Evolutionary conservation across 257 asterid genomes (phyloP), one percentile per base, ranked within the genome.

Genomic region (Solanum pinnatisectum): DNA sequence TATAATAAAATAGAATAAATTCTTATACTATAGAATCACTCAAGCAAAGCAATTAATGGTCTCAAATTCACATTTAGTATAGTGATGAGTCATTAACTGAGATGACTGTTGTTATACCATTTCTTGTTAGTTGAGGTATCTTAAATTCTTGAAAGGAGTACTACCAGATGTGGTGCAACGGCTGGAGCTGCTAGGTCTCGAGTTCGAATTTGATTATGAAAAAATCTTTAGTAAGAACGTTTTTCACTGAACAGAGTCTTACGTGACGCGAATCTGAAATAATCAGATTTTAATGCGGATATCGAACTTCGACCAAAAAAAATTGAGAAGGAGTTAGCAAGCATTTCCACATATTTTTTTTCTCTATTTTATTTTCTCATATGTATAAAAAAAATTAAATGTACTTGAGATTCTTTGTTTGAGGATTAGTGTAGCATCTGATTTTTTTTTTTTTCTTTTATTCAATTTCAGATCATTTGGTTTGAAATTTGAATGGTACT

Each of bases 121-220:
- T 42, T 79, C 5, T 73, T 73, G 30, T 73, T 36, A 78, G n/a
- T 42, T 42, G 30, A 25, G 68, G 42, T 46, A 81, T 81, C 85
- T 81, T 81, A 8, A 81, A 30, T 13, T 32, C 42, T 5, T 18
- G n/a, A 27, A 15, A 15, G 4, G 27, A 79, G 27, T 46, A 15
- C 22, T 0, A 49, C 8, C 22, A 15, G 22, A 49, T 49, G 60
- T 49, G 60, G 8, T 49, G 22, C 22, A 49, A 13, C 0, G 60
- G n/a, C 3, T 7, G 10, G n/a, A 56, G 11, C 4, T 52, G 9
- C 0, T 52, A 52, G 23, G n/a, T 52, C 23, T 52, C 4, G 4
- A 56, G 1, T 56, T 56, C 0, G n/a, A 3, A 1, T 56, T 56
- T 18, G 2, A 0, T 3, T 56, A 56, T 18, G 4, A 56, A 56